Base-by-base conservation (phyloP, 306 rosid genomes). In the Fragaria ananassa region DNA sequence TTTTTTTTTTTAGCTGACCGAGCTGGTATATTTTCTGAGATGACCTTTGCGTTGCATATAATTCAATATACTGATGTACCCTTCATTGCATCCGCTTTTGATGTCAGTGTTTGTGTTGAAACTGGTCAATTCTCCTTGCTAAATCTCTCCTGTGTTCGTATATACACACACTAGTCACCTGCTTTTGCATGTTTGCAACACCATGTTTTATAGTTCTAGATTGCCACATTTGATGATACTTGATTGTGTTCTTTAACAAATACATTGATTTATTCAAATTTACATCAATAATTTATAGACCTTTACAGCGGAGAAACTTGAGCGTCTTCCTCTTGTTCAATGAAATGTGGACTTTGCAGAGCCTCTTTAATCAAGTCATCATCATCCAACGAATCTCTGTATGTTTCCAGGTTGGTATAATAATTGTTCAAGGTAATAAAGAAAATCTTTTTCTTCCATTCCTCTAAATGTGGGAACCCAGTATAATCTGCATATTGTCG, bases 391-490 rank as follows among this genome's bases (percentile, higher is more conserved):
- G 87, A 92, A 81, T 95, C 98, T 44, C 97, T 79, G 76, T 80
- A 95, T 2, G 96, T 90, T 79, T 95, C 98, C 19, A 95, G 84
- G 88, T 95, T 85, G 76, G 45, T 79, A 10, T 44, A 27, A 41
- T 86, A 50, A 74, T 80, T 92, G 45, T 72, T 17, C 41, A 92
- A 0, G 8, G 92, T 84, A 17, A 92, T 81, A 8, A 81, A 0
- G 74, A 95, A 90, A 37, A 95, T 84, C 71, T 74, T 64, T 85
- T 95, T 95, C 82, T 93, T 90, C 97, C 98, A 92, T 83, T 92
- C 93, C 86, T 95, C 93, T 77, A 92, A 69, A 56, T 61, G 95
- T 67, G 97, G 93, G 80, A 88, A 89, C 27, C 89, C 97, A 15
- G 80, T 77, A 31, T 83, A 65, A 11, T 92, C 98, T 25, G 88